These are phyloP conservation scores for Schizothecium vesticola DNA, from an alignment of 495 filamentous ascomycete species.

Conservation along the genomic window DNA sequence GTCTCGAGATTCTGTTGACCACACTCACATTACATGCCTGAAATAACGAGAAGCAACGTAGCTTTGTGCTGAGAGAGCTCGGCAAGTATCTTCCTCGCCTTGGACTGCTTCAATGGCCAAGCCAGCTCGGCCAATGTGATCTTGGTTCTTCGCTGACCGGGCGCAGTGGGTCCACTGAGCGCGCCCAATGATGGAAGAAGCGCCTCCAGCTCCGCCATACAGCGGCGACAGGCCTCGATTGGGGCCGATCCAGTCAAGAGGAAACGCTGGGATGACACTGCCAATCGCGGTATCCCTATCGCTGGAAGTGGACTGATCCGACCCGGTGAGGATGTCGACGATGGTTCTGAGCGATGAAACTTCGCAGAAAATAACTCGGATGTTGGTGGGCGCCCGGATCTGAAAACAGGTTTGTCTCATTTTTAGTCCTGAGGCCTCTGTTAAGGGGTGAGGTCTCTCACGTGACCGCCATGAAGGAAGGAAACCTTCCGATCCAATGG, in stretches of 20 bases:
- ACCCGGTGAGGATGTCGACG: background rate
- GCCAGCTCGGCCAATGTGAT: constrained; percentile 10
- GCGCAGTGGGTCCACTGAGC: background rate
- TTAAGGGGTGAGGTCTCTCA: no score
- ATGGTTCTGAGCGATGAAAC: constrained; percentile 10
- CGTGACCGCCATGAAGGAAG: no score
- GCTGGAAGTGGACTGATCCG: no score
- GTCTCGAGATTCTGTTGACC: no score
- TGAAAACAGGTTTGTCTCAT: no score
- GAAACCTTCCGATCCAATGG: no score
- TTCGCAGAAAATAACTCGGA: constrained; percentile 8
- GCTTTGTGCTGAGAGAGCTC: constrained; percentile 23
- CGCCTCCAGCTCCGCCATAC: background rate
- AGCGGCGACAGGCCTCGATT: background rate
- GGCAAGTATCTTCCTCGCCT: constrained; percentile 21
- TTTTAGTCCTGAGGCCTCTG: no score
- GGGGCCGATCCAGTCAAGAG: background rate
- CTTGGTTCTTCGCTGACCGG: background rate
- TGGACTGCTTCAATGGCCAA: constrained; percentile 26
- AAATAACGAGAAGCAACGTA: constrained; percentile 12
- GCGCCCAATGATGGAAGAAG: background rate
- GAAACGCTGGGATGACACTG: background rate
- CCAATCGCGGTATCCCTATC: background rate
- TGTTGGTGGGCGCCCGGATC: constrained; percentile 11
- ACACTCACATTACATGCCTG: background rate